A percentile compares a stretch with the other conserved stretches of the same genome.
Evolutionary conservation across 179 eudicot species (phyloP).

Genomic region (Pouteria campechiana): DNA sequence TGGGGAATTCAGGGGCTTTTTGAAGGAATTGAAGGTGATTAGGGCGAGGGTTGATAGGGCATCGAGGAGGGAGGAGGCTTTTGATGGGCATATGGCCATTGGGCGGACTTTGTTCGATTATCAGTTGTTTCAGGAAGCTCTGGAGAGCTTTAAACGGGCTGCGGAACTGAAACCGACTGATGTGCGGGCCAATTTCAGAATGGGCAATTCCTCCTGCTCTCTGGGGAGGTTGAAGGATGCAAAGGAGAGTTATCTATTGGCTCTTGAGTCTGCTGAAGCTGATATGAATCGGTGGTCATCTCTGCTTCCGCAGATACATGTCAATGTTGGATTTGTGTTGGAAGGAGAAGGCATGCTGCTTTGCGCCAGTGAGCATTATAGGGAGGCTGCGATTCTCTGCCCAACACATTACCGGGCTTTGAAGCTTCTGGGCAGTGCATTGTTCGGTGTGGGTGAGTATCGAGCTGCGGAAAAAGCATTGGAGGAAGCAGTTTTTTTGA

Average conservation of each 20-base stretch:
- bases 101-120: constrained; percentile 80
- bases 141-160: constrained; percentile 79
- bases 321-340: constrained; percentile 80
- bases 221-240: constrained; percentile 47
- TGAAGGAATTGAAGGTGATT: constrained; percentile 74
- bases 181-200: constrained; percentile 90
- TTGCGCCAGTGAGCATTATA: constrained; percentile 94
- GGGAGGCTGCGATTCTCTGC: constrained; percentile 90
- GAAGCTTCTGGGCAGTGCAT: constrained; percentile 92
- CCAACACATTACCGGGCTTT: constrained; percentile 97
- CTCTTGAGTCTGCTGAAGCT: constrained; percentile 81
- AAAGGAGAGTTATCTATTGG: constrained; percentile 63
- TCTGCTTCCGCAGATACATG: constrained; percentile 93
- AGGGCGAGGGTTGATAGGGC: constrained; percentile 72
- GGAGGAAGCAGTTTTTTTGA: constrained; percentile 88
- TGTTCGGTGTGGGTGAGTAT: constrained; percentile 91
- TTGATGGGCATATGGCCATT: constrained; percentile 97
- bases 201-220: constrained; percentile 77
- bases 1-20: constrained; percentile 50
- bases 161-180: constrained; percentile 83
- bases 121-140: constrained; percentile 54
- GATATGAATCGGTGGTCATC: constrained; percentile 90
- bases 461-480: constrained; percentile 90
- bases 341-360: constrained; percentile 94
- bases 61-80: constrained; percentile 77